These are phyloP conservation scores for Diaporthe destruens DNA, from an alignment of 2,329 filamentous ascomycete species.

Conservation along the genomic window DNA sequence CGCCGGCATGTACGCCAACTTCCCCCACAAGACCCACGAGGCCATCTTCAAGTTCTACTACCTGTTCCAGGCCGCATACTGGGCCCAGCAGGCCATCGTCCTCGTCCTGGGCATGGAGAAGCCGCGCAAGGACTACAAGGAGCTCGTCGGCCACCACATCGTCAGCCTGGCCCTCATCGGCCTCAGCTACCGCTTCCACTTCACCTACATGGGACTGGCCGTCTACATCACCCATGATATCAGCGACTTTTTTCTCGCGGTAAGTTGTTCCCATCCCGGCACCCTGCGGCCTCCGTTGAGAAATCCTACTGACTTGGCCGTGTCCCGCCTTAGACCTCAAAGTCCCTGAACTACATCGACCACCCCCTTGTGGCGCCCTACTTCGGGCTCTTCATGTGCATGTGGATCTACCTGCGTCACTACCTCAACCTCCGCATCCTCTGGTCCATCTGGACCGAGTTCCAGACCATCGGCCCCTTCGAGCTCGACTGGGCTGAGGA, in stretches of 20 bases:
- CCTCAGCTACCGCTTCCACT: constrained; percentile 94
- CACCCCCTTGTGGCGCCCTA: constrained; percentile 83
- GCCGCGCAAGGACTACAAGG: constrained; percentile 93
- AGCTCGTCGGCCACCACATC: constrained; percentile 91
- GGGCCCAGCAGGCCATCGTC: constrained; percentile 94
- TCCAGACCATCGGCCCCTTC: constrained; percentile 79
- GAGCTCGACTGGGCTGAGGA: constrained; percentile 80
- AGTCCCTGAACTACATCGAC: constrained; percentile 91
- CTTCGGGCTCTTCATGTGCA: constrained; percentile 83
- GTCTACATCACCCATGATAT: constrained; percentile 97
- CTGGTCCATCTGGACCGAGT: constrained; percentile 80
- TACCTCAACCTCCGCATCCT: constrained; percentile 84
- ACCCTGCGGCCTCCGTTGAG: not conserved
- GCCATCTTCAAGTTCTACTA: constrained; percentile 95
- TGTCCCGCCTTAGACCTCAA: constrained; percentile 75
- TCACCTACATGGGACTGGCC: constrained; percentile 92
- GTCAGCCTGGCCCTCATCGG: constrained; percentile 87
- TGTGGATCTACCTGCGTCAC: constrained; percentile 93
- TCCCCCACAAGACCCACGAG: constrained; percentile 86
- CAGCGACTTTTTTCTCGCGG: constrained; percentile 94
- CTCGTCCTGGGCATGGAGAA: constrained; percentile 90
- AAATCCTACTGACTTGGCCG: constrained; percentile 34
- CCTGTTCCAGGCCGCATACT: constrained; percentile 93
- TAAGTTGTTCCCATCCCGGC: constrained; percentile 58
- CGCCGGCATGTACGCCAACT: constrained; percentile 87